A percentile compares a stretch with the other conserved stretches of the same genome.
Evolutionary conservation across 306 rosid species (phyloP).

Genomic region (Clitoria ternatea): DNA sequence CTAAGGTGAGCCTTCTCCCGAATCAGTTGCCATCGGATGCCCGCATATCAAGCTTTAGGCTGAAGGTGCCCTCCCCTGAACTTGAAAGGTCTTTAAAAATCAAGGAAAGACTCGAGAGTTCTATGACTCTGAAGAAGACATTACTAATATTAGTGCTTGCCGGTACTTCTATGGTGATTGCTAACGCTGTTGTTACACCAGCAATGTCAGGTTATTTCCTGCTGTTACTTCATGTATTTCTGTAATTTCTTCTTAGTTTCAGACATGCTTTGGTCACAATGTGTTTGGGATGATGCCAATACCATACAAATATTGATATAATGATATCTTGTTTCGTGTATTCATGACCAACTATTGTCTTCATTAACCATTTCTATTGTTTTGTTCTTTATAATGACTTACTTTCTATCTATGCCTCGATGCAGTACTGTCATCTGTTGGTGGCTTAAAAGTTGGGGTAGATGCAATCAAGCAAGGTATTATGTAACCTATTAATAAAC

Average conservation of each 20-base stretch:
- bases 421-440: conserved; percentile 90
- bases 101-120: conserved; percentile 89
- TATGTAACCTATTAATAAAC: conserved; percentile 14
- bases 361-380: neutral
- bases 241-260: conserved; percentile 6
- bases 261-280: conserved; percentile 10
- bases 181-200: conserved; percentile 95
- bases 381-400: conserved; percentile 21
- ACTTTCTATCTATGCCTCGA: conserved; percentile 25
- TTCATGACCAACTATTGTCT: conserved; percentile 9
- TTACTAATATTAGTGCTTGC: conserved; percentile 85
- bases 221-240: neutral
- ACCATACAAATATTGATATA: neutral
- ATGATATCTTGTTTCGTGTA: conserved; percentile 17
- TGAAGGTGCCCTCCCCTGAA: conserved; percentile 96
- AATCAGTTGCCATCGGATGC: conserved; percentile 96
- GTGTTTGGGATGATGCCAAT: conserved; percentile 14
- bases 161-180: conserved; percentile 99
- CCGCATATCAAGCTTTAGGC: conserved; percentile 95
- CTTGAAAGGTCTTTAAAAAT: conserved; percentile 95
- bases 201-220: conserved; percentile 77
- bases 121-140: conserved; percentile 78
- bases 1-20: conserved; percentile 98
- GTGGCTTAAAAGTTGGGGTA: conserved; percentile 82
- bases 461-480: conserved; percentile 73